Evolutionary conservation across 2,329 filamentous ascomycete genomes (phyloP), one percentile per base, ranked within the genome.

Genomic region (Sclerotinia trifoliorum): DNA sequence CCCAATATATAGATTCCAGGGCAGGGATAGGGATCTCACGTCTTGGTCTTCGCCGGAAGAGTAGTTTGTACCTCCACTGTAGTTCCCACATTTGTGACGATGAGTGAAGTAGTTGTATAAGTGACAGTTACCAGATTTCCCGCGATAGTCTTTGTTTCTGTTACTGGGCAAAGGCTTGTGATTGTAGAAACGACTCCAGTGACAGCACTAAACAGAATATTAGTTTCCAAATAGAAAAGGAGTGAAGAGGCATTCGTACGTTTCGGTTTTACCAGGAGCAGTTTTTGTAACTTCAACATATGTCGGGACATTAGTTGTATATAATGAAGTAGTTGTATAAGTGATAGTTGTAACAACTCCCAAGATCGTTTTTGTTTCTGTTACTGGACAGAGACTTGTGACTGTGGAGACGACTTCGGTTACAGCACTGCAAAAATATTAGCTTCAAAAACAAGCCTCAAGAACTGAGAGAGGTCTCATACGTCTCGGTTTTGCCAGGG

Each of bases 81-180:
- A 4, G 71, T 66, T 15, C 71, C 42, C 10, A 68, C 57, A 10
- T 74, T 75, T 24, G 69, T 71, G 66, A 70, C 70, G 24, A 74
- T 65, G 0, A 71, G 72, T 15, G 72, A 75, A 11, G 70, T 73
- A 5, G 35, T 46, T 1, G 72, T 75, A 29, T 69, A 73, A 3
- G 72, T 74, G 11, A 69, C 75, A 6, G 80, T 77, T 35, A 35
- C 35, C 35, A 35, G 7, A 0, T 80, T 74, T 39, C 83, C 83
- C 35, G 72, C 78, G 1, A 83, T 67, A 1, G 81, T 83, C 75
- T 80, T 80, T 46, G 81, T 83, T 74, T 81, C 78, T 0, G 82
- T 84, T 13, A 85, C 74, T 5, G 82, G 80, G 73, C 80, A 82
- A 21, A 82, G 75, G 26, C 77, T 79, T 15, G 81, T 84, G 58